Percentiles rank a stretch among this genome's conserved stretches.
Conservation (phyloP, 1,139 yeast genomes). For the Yamadazyma epiphylla region DNA sequence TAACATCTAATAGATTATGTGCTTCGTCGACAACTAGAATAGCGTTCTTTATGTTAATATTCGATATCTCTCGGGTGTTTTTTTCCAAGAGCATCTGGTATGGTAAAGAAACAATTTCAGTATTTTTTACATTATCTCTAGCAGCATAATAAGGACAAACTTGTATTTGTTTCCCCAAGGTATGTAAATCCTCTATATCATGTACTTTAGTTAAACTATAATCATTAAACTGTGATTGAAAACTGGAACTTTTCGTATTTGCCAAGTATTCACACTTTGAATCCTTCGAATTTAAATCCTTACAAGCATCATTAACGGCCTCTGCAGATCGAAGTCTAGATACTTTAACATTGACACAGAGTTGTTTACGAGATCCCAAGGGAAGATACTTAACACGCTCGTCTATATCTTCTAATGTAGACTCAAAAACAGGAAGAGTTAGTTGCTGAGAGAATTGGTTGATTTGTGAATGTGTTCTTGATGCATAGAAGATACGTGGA, state of each 20-base stretch:
- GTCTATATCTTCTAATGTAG: constrained; percentile 45
- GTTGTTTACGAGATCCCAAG: constrained; percentile 78
- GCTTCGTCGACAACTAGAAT: constrained; percentile 90
- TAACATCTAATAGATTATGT: constrained; percentile 79
- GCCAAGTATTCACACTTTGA: constrained; percentile 51
- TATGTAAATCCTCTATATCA: constrained; percentile 79
- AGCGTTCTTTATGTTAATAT: constrained; percentile 57
- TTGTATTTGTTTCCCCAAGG: constrained; percentile 52
- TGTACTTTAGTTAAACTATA: constrained; percentile 55
- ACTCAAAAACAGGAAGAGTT: constrained; percentile 57
- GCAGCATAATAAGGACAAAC: constrained; percentile 84
- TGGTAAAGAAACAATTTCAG: constrained; percentile 82
- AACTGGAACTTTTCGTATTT: constrained; percentile 25
- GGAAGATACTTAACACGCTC: constrained; percentile 58
- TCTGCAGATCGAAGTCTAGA: constrained; percentile 43
- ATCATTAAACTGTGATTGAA: constrained; percentile 53
- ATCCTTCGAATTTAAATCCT: constrained; percentile 56
- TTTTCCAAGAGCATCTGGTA: constrained; percentile 74
- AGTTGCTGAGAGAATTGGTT: constrained; percentile 79
- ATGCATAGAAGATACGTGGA: constrained; percentile 57
- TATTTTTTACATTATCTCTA: constrained; percentile 49
- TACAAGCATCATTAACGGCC: constrained; percentile 79
- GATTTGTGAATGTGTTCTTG: constrained; percentile 90
- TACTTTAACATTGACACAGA: constrained; percentile 72
- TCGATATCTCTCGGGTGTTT: constrained; percentile 57